Evolutionary conservation across 1,284 basidiomycete genomes (phyloP).

Genomic region (Fomitiporia mediterranea): DNA sequence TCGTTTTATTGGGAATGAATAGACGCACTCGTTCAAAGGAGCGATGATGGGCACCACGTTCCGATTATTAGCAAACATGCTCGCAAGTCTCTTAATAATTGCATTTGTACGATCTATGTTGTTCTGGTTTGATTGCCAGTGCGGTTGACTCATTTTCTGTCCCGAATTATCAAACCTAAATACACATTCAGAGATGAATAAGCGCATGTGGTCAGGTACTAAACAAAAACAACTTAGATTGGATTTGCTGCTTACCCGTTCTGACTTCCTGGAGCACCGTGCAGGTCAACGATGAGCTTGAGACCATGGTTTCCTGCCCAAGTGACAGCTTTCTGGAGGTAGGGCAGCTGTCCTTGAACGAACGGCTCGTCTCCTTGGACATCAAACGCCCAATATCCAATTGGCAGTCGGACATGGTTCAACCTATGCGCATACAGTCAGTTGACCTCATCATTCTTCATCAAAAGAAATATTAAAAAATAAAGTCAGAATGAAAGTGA

Average conservation of each 20-base stretch:
- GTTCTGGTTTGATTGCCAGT: conserved; percentile 65
- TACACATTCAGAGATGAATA: not conserved
- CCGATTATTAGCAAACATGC: conserved; percentile 51
- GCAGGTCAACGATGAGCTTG: conserved; percentile 80
- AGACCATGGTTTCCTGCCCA: conserved; percentile 78
- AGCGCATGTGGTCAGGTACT: not conserved
- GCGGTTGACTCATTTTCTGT: conserved; percentile 52
- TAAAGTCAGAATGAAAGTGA: conserved; percentile 14
- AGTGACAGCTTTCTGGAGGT: conserved; percentile 64
- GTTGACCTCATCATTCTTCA: not conserved
- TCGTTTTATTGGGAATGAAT: not conserved
- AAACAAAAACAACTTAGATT: not conserved
- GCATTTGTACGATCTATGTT: conserved; percentile 69
- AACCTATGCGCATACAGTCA: conserved; percentile 38
- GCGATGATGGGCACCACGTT: conserved; percentile 69
- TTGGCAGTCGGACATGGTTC: conserved; percentile 84
- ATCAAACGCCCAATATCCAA: conserved; percentile 92
- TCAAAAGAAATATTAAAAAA: conserved; percentile 22
- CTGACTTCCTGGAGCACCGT: conserved; percentile 82
- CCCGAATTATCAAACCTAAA: conserved; percentile 86
- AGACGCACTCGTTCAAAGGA: conserved; percentile 67
- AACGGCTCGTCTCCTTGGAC: conserved; percentile 78
- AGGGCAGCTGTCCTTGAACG: conserved; percentile 74
- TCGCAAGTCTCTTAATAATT: conserved; percentile 61
- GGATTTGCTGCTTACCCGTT: conserved; percentile 66